Evolutionary conservation across 2,329 filamentous ascomycete species (phyloP), one percentile per base, ranked within the genome.

Genomic region (Sphaerostilbella broomeana): DNA sequence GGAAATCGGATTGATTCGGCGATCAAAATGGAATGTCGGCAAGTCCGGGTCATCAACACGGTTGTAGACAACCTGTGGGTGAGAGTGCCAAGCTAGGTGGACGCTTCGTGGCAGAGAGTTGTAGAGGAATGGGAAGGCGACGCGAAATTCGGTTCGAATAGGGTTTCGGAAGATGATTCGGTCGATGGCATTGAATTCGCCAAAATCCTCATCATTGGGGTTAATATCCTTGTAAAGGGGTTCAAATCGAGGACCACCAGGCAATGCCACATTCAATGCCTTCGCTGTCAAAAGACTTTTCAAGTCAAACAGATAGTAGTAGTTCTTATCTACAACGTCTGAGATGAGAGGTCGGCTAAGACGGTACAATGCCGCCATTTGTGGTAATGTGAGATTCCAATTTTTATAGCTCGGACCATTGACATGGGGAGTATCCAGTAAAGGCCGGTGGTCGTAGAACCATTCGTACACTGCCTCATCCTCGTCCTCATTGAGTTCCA

Each of bases 101-200:
- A 98, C 92, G 56, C 92, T 97, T 53, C 94, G 77, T 2, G 92
- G 94, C 5, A 98, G 73, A 13, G 90, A 95, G 60, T 98, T 98
- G 68, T 98, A 98, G 5, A 98, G 72, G 60, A 84, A 95, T 1
- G 92, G 92, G 59, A 86, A 97, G 1, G 88, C 88, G 29, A 98
- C 92, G 31, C 90, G 81, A 56, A 94, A 95, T 64, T 98, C 92
- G 7, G 90, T 98, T 51, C 90, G 81, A 49, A 97, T 94, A 1
- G 90, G 89, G 32, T 85, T 83, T 49, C 92, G 84, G 73, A 98
- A 98, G 51, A 98, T 98, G 64, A 98, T 98, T 51, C 94, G 86
- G 57, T 98, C 92, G 53, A 98, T 98, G 22, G 92, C 92, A 57
- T 98, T 98, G 73, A 98, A 98, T 63, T 98, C 92, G 63, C 92